Base-by-base conservation (phyloP, 805 yeast genomes). In the Komagataella pseudopastoris region DNA sequence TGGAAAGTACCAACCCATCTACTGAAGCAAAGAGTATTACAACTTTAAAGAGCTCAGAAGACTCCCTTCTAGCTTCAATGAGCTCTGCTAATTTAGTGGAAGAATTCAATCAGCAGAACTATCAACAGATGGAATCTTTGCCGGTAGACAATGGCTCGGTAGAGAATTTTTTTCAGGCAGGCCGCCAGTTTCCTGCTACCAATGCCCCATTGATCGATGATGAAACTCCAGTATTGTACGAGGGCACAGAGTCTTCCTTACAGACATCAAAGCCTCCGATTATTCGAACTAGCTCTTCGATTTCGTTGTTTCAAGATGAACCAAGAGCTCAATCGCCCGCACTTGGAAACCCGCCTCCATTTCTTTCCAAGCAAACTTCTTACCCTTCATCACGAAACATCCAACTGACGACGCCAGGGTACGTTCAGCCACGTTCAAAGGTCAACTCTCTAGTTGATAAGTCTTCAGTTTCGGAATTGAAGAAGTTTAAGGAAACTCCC, bases 401-500 rank as follows among this genome's bases (percentile, higher is more conserved):
- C 14, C 39, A 30, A 30, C 39, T 30, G 14, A 30, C 39, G 39
- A 30, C 39, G 10, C 39, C 39, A 30, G 39, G 39, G 4, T 30
- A 30, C 14, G 39, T 30, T 30, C 39, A 30, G 39, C 39, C 39
- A 30, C 39, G 39, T 30, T 30, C 39, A 30, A 30, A 30, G 39
- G 39, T 30, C 39, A 30, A 10, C 14, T 30, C 39, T 5, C n/a
- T 30, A 14, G 39, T 14, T 10, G 39, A 30, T 30, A 30, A 30
- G 14, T 30, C 39, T 4, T 30, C 39, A 30, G 39, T 30, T 30
- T 30, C 39, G 6, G 39, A 30, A 14, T 5, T 30, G 12, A 30
- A 45, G 51, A 52, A 16, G 57, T 51, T 18, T n/a, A 8, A 12
- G 22, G 17, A 16, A 16, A 23, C 22, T 16, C 23, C 23, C 8